Evolutionary conservation across 228 moss, liverwort and hornwort genomes (phyloP), one percentile per base, ranked within the genome.

Genomic region (Sphagnum fallax): DNA sequence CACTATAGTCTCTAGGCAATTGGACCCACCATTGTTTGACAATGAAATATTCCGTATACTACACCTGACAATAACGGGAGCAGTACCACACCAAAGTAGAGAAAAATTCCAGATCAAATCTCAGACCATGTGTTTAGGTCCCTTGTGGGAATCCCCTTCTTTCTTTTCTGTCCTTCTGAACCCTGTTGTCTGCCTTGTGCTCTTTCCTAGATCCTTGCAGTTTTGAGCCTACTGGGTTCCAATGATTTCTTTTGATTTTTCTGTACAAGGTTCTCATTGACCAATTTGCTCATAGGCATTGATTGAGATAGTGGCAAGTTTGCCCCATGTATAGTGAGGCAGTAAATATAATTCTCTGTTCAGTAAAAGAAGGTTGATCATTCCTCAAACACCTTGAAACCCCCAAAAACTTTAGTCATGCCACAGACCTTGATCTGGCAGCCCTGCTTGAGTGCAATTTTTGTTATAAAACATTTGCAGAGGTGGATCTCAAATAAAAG

Each of bases 31-130:
- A 79, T 79, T 83, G 74, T 77, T 83, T 77, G 76, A 80, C 67
- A 68, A 76, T 83, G 77, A 66, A 79, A 74, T 69, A 74, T 77
- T 79, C 74, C 72, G 71, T 77, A 69, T 73, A 70, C 70, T 69
- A 68, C 73, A 65, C 32, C 3, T 79, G 71, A 83, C 74, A 76
- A 83, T 71, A 67, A 68, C 76, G 58, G 65, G 82, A 73, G 67
- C 75, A 67, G 69, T 70, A 70, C 78, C 73, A 8, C 55, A 12
- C 61, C 78, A 78, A 61, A 72, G 52, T 78, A 75, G 70, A 78
- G 78, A 63, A 78, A 66, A 72, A 75, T 60, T 32, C 32, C 32
- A 66, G 76, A 68, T 71, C 67, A 69, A 70, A 70, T 74, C 77
- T 76, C 79, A 74, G 67, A 72, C 63, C 69, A 71, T 79, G 65